Percentiles rank a stretch among this genome's conserved stretches.
phyloP scores from a whole-genome alignment of 331 rosid species.

The Prunus yedoensis region DNA sequence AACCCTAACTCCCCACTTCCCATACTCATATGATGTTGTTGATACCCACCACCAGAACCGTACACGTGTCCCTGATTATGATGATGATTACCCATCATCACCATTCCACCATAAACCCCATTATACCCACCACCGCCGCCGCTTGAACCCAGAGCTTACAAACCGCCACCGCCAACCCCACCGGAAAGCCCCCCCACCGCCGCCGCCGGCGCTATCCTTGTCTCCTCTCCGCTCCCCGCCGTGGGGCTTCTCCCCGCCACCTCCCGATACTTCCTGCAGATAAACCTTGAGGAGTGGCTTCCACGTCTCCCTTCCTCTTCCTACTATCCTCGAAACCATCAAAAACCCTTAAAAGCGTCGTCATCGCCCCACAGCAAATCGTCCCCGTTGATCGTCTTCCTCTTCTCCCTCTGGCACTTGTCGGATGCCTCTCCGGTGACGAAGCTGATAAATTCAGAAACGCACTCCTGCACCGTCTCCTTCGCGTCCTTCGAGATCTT shows the following conservation, averaged over 20 bases:
- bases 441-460: conserved; percentile 70
- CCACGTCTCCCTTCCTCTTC: no score
- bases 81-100: conserved; percentile 49
- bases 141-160: conserved; percentile 25
- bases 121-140: conserved; percentile 38
- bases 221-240: conserved; percentile 42
- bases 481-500: conserved; percentile 71
- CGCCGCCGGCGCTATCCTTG: conserved; percentile 35
- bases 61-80: conserved; percentile 51
- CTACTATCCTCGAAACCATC: conserved; percentile 73
- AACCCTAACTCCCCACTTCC: conserved; percentile 27
- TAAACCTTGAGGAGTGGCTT: conserved; percentile 61
- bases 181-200: conserved; percentile 29
- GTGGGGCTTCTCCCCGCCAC: conserved; percentile 59
- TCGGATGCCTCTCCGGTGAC: conserved; percentile 68
- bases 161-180: conserved; percentile 32
- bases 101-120: conserved; percentile 61
- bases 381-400: conserved; percentile 75
- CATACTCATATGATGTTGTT: conserved; percentile 27
- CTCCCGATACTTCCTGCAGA: conserved; percentile 65
- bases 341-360: conserved; percentile 63
- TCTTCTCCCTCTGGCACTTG: conserved; percentile 70
- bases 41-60: conserved; percentile 56
- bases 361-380: conserved; percentile 72
- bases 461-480: conserved; percentile 68